phyloP scores from a whole-genome alignment of 768 basidiomycete species.

The Calocera cornea region DNA sequence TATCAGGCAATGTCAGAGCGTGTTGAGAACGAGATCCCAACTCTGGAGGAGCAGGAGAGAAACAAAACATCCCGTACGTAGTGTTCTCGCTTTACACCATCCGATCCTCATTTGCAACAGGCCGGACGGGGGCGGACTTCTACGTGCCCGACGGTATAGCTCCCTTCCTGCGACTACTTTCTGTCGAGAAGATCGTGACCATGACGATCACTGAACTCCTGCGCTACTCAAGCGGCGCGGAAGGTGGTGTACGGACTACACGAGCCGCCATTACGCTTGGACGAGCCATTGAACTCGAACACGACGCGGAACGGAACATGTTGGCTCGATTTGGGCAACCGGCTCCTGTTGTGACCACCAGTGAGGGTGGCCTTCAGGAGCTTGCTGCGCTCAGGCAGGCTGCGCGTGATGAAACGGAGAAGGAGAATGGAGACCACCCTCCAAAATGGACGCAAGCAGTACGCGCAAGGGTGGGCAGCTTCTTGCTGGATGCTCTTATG shows the following conservation, averaged over 20 bases:
- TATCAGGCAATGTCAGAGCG: conserved; percentile 44
- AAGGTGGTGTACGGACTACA: conserved; percentile 71
- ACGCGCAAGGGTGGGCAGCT: conserved; percentile 64
- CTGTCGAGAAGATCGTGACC: conserved; percentile 65
- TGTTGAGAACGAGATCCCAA: conserved; percentile 38
- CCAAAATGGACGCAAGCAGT: conserved; percentile 68
- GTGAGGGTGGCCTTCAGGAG: conserved; percentile 13
- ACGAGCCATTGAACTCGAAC: conserved; percentile 76
- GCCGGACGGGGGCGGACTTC: conserved; percentile 5
- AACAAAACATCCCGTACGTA: conserved; percentile 14
- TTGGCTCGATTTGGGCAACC: not conserved
- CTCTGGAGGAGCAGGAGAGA: conserved; percentile 30
- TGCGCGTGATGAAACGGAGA: conserved; percentile 27
- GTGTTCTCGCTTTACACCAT: not conserved
- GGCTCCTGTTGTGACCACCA: conserved; percentile 18
- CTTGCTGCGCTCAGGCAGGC: conserved; percentile 7
- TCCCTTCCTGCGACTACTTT: conserved; percentile 64
- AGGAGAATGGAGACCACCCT: conserved; percentile 28
- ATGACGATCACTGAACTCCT: conserved; percentile 84
- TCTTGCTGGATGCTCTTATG: conserved; percentile 72
- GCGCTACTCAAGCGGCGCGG: conserved; percentile 40
- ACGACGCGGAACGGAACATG: conserved; percentile 54
- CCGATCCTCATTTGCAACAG: not conserved
- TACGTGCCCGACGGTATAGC: conserved; percentile 28
- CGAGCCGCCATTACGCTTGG: conserved; percentile 70